Percentiles rank a stretch among this genome's conserved stretches.
Evolutionary conservation across 2,329 filamentous ascomycete species (phyloP).

Genomic region (Sporothrix brunneoviolacea): DNA sequence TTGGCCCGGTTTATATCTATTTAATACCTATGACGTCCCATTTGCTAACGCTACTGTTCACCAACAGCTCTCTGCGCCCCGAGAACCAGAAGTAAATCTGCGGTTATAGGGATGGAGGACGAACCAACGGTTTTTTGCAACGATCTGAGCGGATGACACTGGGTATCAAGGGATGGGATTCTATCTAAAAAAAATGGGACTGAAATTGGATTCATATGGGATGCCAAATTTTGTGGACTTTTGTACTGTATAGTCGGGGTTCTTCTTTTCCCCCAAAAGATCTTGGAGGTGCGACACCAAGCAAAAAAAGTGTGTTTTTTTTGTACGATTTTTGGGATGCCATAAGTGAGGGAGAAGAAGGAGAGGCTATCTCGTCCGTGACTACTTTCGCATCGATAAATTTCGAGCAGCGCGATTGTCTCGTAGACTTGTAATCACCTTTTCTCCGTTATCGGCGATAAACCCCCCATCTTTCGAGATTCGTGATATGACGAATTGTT

Average conservation of each 20-base stretch:
- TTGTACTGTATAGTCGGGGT: no score
- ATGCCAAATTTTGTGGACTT: not conserved
- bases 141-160: constrained; percentile 7
- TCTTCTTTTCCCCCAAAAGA: no score
- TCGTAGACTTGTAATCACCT: not conserved
- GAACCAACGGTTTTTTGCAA: not conserved
- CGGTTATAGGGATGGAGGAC: not conserved
- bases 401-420: no score
- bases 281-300: no score
- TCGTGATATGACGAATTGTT: not conserved
- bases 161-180: constrained; percentile 9
- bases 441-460: constrained; percentile 8
- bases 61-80: constrained; percentile 62
- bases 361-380: no score
- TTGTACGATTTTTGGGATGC: no score
- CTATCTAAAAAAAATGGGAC: not conserved
- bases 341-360: no score
- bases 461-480: constrained; percentile 1
- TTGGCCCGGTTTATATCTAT: not conserved
- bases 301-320: no score
- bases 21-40: not conserved
- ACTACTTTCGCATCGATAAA: no score
- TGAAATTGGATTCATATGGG: constrained; percentile 3
- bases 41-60: constrained; percentile 1
- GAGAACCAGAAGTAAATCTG: constrained; percentile 69